phyloP scores from a whole-genome alignment of 176 grass and related monocot genomes.

The Puya raimondii region DNA sequence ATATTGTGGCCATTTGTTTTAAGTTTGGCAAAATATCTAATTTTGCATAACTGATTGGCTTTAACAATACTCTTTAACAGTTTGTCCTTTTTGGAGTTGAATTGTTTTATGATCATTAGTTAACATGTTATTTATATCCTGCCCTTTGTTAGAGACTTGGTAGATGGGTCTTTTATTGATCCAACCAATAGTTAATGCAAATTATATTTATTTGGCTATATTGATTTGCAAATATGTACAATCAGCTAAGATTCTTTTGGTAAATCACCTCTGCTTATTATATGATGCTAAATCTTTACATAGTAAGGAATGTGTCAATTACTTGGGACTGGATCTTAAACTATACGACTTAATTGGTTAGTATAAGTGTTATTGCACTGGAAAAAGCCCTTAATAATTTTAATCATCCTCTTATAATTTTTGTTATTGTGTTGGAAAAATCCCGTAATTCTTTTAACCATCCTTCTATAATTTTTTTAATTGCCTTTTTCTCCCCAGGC shows the following conservation, averaged over 20 bases:
- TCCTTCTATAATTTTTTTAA: slow-evolving; percentile 20
- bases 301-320: too few relatives aligned
- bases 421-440: slow-evolving; percentile 18
- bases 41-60: too few relatives aligned
- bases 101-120: too few relatives aligned
- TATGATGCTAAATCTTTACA: neutral
- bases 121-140: neutral
- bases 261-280: neutral
- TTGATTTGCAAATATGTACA: neutral
- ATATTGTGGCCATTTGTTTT: too few relatives aligned
- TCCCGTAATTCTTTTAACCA: slow-evolving; percentile 12
- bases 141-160: neutral
- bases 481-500: slow-evolving; percentile 46
- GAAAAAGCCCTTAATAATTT: slow-evolving; percentile 4
- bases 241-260: neutral
- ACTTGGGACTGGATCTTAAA: slow-evolving; percentile 3
- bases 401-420: slow-evolving; percentile 12
- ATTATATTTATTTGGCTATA: neutral
- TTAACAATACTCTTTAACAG: too few relatives aligned
- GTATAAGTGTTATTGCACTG: neutral
- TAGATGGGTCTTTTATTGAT: neutral
- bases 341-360: neutral
- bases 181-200: neutral
- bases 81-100: too few relatives aligned
- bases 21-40: too few relatives aligned